Base-by-base conservation (phyloP, 768 basidiomycete species). In the Thelephora ganbajun region DNA sequence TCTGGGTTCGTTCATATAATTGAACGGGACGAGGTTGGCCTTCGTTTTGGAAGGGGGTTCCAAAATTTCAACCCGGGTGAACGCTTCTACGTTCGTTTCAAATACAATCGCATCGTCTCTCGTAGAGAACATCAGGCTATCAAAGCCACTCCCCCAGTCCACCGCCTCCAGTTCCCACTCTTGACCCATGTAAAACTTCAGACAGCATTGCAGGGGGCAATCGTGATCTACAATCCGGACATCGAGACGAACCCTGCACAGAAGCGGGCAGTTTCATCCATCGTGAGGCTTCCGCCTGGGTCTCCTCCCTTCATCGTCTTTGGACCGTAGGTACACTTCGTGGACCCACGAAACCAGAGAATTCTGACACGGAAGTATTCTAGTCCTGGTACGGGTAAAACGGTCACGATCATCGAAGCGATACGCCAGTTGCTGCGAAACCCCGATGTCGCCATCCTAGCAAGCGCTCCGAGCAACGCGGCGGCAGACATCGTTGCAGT, bases 231-330 rank as follows among this genome's bases (percentile, higher is more conserved):
- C 50, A 64, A 68, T 48, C 14, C 45, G 11, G 51, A 58, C 0
- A 59, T 80, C 20, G 61, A 56, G 2, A 53, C 55, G 6, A 76
- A 80, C 54, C 54, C 61, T 1, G 66, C 69, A 44, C 79, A 80
- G 57, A 53, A 71, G 47, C 66, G 70, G 42, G 71, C 79, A 0
- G 69, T 79, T 6, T 59, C 62, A 12, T 66, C 74, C 0, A 77
- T 80, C 33, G 26, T 71, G 20, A 57, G 64, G 12, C 65, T 69
- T 49, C 66, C 61, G 1, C 60, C 63, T 14, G 76, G 78, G 6
- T 68, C 69, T 12, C 66, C 66, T 0, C 76, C 79, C 0, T 80
- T 79, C 51, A 64, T 78, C 6, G 59, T 80, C 4, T 80, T 79
- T 58, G 80, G 80, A 33, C 80, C 80, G 79, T 79, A 57, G 53